Conservation (phyloP, 495 filamentous ascomycete species). For the Clavariopsis aquatica region DNA sequence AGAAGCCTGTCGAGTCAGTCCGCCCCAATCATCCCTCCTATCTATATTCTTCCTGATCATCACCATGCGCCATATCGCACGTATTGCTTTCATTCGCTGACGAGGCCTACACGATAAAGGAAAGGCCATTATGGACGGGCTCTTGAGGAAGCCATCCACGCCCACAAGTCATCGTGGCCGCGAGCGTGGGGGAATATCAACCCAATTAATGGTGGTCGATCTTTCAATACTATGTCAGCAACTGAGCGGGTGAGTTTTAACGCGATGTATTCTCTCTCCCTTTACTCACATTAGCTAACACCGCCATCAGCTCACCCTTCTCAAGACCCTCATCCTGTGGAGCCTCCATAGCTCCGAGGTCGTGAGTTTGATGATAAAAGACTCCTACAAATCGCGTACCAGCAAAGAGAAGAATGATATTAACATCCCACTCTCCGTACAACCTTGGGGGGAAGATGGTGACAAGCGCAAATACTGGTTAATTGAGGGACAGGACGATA, state of each 20-base stretch:
- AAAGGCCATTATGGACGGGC: conserved; percentile 87
- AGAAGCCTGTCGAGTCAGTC: conserved; percentile 96
- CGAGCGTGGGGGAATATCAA: conserved; percentile 82
- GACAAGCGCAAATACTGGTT: conserved; percentile 91
- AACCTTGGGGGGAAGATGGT: conserved; percentile 90
- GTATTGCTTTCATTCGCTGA: conserved; percentile 21
- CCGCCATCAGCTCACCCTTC: conserved; percentile 64
- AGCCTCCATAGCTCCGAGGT: conserved; percentile 85
- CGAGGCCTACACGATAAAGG: conserved; percentile 47
- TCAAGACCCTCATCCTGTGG: conserved; percentile 85
- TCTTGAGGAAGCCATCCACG: conserved; percentile 86
- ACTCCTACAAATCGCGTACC: conserved; percentile 78
- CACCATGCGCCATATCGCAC: conserved; percentile 3
- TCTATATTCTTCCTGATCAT: conserved; percentile 16
- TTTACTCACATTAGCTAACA: conserved; percentile 26
- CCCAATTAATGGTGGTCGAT: conserved; percentile 74
- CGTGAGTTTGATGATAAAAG: conserved; percentile 74
- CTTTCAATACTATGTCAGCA: conserved; percentile 76
- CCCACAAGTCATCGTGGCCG: conserved; percentile 87
- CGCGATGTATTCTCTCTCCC: not conserved
- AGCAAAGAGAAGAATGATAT: conserved; percentile 82
- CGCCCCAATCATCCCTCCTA: conserved; percentile 24
- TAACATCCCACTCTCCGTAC: conserved; percentile 89
- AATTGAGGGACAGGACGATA: conserved; percentile 92
- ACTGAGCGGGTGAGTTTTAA: conserved; percentile 69